Percentiles rank a stretch among this genome's conserved stretches.
These are phyloP conservation scores for Mortierella polycephala DNA, from an alignment of 371 early-diverging fungal genomes.

Conservation along the genomic window DNA sequence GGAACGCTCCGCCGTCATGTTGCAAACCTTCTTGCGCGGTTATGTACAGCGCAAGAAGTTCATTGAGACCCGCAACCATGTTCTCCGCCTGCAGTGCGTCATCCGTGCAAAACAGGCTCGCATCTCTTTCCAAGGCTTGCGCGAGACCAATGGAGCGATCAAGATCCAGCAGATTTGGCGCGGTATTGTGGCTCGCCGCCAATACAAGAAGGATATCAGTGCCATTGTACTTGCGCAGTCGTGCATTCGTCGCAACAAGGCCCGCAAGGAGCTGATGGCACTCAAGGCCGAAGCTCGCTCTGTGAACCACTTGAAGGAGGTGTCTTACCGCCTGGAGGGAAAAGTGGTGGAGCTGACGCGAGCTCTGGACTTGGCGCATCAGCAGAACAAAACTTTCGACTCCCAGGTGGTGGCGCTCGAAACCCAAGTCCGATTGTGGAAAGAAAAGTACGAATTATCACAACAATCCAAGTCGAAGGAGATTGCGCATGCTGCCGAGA, in stretches of 20 bases:
- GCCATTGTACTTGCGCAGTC: conserved; percentile 83
- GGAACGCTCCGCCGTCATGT: conserved; percentile 75
- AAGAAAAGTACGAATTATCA: conserved; percentile 72
- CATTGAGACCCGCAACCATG: conserved; percentile 42
- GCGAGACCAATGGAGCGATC: conserved; percentile 76
- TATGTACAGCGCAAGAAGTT: conserved; percentile 70
- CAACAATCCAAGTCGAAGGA: conserved; percentile 60
- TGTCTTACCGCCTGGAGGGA: conserved; percentile 92
- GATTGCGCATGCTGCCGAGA: conserved; percentile 61
- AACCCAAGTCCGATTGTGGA: conserved; percentile 73
- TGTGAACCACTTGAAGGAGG: conserved; percentile 91
- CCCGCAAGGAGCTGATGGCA: conserved; percentile 66
- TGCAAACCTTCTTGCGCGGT: conserved; percentile 80
- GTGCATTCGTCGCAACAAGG: conserved; percentile 79
- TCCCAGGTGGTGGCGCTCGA: conserved; percentile 70
- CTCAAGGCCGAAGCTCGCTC: conserved; percentile 88
- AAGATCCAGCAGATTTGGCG: conserved; percentile 78
- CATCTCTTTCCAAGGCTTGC: conserved; percentile 61
- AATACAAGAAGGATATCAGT: conserved; percentile 59
- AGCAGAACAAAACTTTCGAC: conserved; percentile 73
- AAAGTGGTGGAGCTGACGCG: conserved; percentile 97
- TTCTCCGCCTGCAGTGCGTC: conserved; percentile 59
- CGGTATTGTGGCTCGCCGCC: conserved; percentile 69
- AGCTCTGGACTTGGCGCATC: conserved; percentile 73
- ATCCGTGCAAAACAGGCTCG: conserved; percentile 72